Evolutionary conservation across 495 filamentous ascomycete genomes (phyloP), one percentile per base, ranked within the genome.

Genomic region (Xanthoparmelia taractica): DNA sequence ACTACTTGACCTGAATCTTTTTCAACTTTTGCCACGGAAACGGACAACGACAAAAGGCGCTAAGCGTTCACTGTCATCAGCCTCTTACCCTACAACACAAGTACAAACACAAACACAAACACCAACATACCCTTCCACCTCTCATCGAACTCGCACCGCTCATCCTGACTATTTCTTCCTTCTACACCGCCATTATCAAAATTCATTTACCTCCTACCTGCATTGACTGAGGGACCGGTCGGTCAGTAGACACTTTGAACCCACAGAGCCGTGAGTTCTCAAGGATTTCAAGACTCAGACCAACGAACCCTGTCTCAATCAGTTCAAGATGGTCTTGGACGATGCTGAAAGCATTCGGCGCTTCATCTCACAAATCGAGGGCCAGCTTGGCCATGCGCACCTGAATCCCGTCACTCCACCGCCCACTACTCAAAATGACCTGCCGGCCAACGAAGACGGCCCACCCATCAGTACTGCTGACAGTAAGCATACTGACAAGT

Each of bases 321-420:
- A 48, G 3, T 10, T 12, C 23, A 55, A 31, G 13, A 38, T 41
- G 36, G 31, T 18, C 23, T 25, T 64, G 17, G 62, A 64, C 23
- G 41, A 59, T 23, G 41, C 57, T 15, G 63, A 64, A 15, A 41
- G 1, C 8, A 34, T 64, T 20, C 57, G n/a, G 20, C 57, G 56
- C 34, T 64, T 64, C 29, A 31, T 64, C 31, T 38, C 57, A n/a
- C 56, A 61, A 29, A 61, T 61, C 43, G 25, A 29, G 23, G 52
- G n/a, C 36, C 15, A 29, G 15, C 27, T 1, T 20, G 29, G 40
- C n/a, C 20, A 7, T 25, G 38, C 59, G 20, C 20, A 15, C 23
- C 12, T 20, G 27, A 15, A 17, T 10, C 29, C 23, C 50, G 29
- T 23, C 40, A 20, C 13, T 15, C 34, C 55, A 18, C 12, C 7